A percentile compares a stretch with the other conserved stretches of the same genome.
Conservation (phyloP, 1,284 basidiomycete species). For the Apiotrichum sp. region DNA sequence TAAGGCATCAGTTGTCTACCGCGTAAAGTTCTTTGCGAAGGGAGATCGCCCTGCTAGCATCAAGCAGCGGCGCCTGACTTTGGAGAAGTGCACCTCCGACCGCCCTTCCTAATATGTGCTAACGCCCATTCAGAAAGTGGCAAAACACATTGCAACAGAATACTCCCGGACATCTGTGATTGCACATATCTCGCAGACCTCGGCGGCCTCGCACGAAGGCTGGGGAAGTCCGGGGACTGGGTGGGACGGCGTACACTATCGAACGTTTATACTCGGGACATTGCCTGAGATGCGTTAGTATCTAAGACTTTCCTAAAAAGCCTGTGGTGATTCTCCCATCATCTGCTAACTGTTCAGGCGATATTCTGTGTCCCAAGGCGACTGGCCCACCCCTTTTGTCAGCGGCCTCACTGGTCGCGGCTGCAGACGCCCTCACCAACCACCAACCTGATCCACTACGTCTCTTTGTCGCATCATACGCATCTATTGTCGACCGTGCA, state of each 20-base stretch:
- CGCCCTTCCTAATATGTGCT: neutral
- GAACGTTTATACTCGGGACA: slow-evolving; percentile 34
- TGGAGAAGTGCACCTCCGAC: too few species aligned
- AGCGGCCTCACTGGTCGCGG: slow-evolving; percentile 58
- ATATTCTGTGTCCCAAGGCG: slow-evolving; percentile 1
- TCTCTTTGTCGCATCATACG: slow-evolving; percentile 67
- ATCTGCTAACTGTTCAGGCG: slow-evolving; percentile 9
- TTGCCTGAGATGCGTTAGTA: slow-evolving; percentile 33
- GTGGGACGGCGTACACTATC: slow-evolving; percentile 41
- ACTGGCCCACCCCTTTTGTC: slow-evolving; percentile 57
- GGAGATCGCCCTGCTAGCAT: too few species aligned
- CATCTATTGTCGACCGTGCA: slow-evolving; percentile 68
- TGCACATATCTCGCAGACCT: slow-evolving; percentile 67
- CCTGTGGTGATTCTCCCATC: too few species aligned
- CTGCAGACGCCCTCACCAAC: slow-evolving; percentile 44
- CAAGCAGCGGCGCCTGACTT: too few species aligned
- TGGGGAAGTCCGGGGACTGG: slow-evolving; percentile 61
- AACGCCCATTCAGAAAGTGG: slow-evolving; percentile 54
- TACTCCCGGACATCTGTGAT: slow-evolving; percentile 70
- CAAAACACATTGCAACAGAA: slow-evolving; percentile 68
- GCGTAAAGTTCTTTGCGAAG: too few species aligned
- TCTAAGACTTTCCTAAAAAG: too few species aligned
- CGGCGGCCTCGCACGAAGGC: slow-evolving; percentile 63
- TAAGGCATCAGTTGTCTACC: too few species aligned
- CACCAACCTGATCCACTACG: slow-evolving; percentile 43